Base-by-base conservation (phyloP, 768 basidiomycete species). In the Jaapia argillacea region DNA sequence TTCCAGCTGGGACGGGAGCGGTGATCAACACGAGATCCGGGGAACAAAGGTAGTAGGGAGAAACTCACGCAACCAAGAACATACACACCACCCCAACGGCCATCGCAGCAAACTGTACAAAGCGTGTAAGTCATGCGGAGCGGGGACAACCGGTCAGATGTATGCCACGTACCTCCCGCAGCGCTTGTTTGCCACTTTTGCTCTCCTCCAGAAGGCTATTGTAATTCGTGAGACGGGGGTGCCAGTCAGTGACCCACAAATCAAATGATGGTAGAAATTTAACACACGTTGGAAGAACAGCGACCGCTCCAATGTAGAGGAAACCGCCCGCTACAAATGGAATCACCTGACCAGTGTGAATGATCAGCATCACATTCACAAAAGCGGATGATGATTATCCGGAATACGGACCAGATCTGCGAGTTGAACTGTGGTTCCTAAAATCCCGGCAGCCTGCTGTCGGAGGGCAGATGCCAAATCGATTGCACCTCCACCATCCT, bases 61-160 rank as follows among this genome's bases (percentile, higher is more conserved):
- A n/a, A n/a, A 76, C 85, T 78, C 74, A 90, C 85, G 87, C 87
- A 59, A 90, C 87, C 57, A 85, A 60, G 60, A 89, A 82, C 90
- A 94, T 94, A 69, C 89, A 92, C 57, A 74, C 59, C 51, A 93
- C 90, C 24, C 90, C 90, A 60, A 94, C 75, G 39, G 77, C 77
- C 90, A 94, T 93, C 46, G 89, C 90, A 46, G 72, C 82, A 64
- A 93, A 92, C 89, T 93, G 61, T 48, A n/a, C n/a, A n/a, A n/a
- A 51, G 60, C 28, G 49, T 38, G 45, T 36, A 41, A 54, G 48
- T 24, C 27, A 22, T 49, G 47, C 52, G 38, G 36, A 21, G 25
- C 47, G 45, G 42, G 38, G 44, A 21, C 28, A 36, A 37, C 31
- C 22, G 22, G 36, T 22, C 10, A 6, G 18, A 16, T 40, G 10